Evolutionary conservation across 148 eudicot species (phyloP), one percentile per base, ranked within the genome.

Genomic region (Mesembryanthemum crystallinum): DNA sequence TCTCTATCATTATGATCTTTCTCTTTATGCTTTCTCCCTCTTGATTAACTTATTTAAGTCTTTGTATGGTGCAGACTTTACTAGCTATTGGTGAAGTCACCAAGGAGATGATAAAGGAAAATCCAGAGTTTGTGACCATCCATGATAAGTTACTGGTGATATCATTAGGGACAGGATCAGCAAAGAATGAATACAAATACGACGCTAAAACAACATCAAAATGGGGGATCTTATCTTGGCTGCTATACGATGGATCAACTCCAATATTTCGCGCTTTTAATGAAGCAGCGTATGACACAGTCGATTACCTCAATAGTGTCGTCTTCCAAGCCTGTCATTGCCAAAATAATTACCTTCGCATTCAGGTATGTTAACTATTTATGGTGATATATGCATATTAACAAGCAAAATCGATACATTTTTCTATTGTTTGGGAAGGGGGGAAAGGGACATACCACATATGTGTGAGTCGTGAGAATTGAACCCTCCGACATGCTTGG

Each of bases 131-230:
- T 0, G 79, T 25, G 33, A 75, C 37, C 63, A 35, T 71, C 58
- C 79, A 78, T 32, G 77, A 74, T 23, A 69, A 80, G 14, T 77
- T 81, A 30, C 78, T 88, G 35, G 84, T 88, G 7, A 76, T 88
- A 35, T 88, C 89, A 14, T 20, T 89, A 9, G 93, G 93, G 30
- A 86, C 91, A 0, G 93, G 93, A 8, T 77, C 84, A 17, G 69
- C 47, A 8, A 82, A 76, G 73, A 37, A 28, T 13, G 83, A 86
- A 17, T 39, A 61, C 20, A 78, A 74, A 37, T 88, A 76, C 82
- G 47, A 35, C 29, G 89, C 88, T 17, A 80, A 70, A 72, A 72
- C n/a, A 59, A 85, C 87, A 37, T 66, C 82, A 8, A 85, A 77
- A 35, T 85, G 87, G 87, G 87, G 85, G 30, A 13, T 85, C 5